Percentiles rank a stretch among this genome's conserved stretches.
Evolutionary conservation across 345 rosid genomes (phyloP).

Genomic region (Salix udensis): DNA sequence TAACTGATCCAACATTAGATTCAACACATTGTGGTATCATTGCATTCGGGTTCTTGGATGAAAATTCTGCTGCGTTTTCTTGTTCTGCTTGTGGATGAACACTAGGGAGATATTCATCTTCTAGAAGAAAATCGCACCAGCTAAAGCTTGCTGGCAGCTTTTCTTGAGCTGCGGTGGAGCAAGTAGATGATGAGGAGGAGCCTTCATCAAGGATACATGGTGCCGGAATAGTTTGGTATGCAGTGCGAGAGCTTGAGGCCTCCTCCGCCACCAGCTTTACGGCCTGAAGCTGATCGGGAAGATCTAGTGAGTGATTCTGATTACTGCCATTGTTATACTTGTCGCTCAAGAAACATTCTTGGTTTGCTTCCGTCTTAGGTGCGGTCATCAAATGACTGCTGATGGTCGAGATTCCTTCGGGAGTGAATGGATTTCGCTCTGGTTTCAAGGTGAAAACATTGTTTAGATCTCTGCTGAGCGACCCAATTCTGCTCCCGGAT

Average conservation of each 20-base stretch:
- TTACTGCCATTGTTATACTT: neutral
- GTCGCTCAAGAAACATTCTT: constrained; percentile 17
- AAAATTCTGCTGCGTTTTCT: constrained; percentile 22
- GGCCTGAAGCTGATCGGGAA: constrained; percentile 73
- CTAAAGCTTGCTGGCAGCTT: constrained; percentile 37
- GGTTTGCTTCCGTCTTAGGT: constrained; percentile 25
- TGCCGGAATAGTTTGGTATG: constrained; percentile 14
- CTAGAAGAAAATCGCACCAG: constrained; percentile 86
- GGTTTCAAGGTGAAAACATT: constrained; percentile 23
- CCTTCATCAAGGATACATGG: constrained; percentile 20
- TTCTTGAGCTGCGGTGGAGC: constrained; percentile 54
- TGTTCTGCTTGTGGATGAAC: constrained; percentile 22
- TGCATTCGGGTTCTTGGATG: constrained; percentile 16
- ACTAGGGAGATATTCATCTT: constrained; percentile 35
- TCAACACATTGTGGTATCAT: neutral
- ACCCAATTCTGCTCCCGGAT: constrained; percentile 41
- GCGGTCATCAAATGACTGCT: constrained; percentile 17
- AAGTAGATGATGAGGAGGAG: constrained; percentile 42
- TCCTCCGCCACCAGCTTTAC: constrained; percentile 63
- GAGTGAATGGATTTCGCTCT: constrained; percentile 10
- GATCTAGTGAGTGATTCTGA: constrained; percentile 40
- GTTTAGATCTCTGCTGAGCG: constrained; percentile 43
- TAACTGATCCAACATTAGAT: neutral
- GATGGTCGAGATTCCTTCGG: constrained; percentile 16
- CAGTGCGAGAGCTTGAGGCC: constrained; percentile 30